Evolutionary conservation across 148 eudicot species (phyloP), one percentile per base, ranked within the genome.

Genomic region (Euryodendron excelsum): DNA sequence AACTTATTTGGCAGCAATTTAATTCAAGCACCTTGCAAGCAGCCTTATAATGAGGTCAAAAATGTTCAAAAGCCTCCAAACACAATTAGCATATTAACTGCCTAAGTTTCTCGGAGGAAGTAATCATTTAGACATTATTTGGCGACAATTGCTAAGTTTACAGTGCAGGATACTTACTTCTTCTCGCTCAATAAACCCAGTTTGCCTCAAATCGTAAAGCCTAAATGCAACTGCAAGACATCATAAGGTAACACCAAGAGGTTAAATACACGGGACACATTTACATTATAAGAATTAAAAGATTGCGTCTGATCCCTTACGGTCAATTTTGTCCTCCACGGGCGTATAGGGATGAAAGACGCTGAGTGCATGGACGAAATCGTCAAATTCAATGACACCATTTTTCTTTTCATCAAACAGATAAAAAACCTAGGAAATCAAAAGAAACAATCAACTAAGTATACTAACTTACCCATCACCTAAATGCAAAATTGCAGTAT

Each of bases 171-270:
- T 27, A 96, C 98, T 86, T 85, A 96, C 99, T 93, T 96, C 98
- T 82, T 96, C 97, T 18, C 99, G 91, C 82, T 96, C 98, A 65
- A 96, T 96, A 81, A 85, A 96, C 30, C 99, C 99, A 27, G 97
- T 92, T 80, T 93, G 94, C 77, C 99, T 84, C 82, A 96, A 75
- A 84, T 96, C 98, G 82, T 96, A 96, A 56, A 96, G 90, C 88
- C 93, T 90, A 78, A 96, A 96, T 27, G 93, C 90, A 85, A 91
- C 98, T 96, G 97, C 82, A 87, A 63, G 73, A 80, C 58, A 59
- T 39, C 71, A 56, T 48, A 61, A 76, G 17, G 70, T 30, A 48
- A 44, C 41, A 63, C 21, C 31, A 13, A 28, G 21, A 59, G 28
- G 78, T 77, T 41, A 67, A 44, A 62, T 27, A 39, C 48, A 69